Percentiles rank a stretch among this genome's conserved stretches.
These are phyloP conservation scores for Fraxinus nigra DNA, from an alignment of 305 asterid species.

Conservation along the genomic window DNA sequence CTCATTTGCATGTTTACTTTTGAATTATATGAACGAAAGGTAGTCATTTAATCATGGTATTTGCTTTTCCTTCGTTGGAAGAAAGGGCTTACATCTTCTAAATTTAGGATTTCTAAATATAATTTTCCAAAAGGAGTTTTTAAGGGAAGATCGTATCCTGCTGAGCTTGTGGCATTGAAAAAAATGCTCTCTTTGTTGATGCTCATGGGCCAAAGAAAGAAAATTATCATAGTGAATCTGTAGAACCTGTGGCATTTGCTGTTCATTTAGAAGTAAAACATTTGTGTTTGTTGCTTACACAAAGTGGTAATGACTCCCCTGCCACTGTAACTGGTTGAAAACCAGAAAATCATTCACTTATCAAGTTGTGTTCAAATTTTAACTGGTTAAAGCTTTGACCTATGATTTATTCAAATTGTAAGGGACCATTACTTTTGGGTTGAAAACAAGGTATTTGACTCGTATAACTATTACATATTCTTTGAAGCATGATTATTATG, in stretches of 20 bases:
- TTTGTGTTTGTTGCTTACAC: background rate
- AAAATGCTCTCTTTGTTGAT: background rate
- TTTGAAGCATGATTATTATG: background rate
- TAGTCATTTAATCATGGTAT: background rate
- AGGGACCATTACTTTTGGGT: background rate
- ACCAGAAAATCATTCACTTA: background rate
- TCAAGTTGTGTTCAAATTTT: background rate
- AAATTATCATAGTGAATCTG: background rate
- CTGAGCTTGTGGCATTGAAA: background rate
- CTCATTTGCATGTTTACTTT: conserved; percentile 3
- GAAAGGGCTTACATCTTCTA: background rate
- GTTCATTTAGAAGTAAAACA: background rate
- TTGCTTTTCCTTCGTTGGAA: background rate
- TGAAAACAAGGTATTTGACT: background rate
- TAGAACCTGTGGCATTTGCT: background rate
- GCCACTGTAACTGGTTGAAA: background rate
- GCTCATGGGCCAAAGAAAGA: background rate
- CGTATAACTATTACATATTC: background rate
- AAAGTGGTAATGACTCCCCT: background rate
- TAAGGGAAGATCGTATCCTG: background rate
- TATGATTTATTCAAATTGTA: background rate
- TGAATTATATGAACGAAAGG: background rate
- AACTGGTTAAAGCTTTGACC: background rate
- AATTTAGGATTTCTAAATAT: background rate
- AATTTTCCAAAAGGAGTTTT: background rate